Evolutionary conservation across 2,329 filamentous ascomycete species (phyloP).

Genomic region (Lachnellula occidentalis): DNA sequence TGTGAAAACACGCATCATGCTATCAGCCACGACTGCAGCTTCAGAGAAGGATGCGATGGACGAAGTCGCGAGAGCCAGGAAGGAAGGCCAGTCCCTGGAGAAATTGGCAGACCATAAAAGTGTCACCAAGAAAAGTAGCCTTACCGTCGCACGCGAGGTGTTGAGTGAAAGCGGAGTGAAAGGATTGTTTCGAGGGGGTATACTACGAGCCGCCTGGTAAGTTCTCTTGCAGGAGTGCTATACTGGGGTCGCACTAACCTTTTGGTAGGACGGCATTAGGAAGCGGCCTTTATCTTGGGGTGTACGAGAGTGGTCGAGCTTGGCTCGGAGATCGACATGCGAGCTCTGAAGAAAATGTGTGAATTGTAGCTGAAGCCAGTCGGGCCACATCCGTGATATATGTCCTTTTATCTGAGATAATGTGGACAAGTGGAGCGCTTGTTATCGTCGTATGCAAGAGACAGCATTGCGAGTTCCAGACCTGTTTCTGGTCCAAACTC

Average conservation of each 20-base stretch:
- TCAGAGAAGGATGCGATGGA: slow-evolving; percentile 26
- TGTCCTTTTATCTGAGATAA: not conserved
- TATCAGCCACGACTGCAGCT: slow-evolving; percentile 45
- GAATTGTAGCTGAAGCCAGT: not conserved
- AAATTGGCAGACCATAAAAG: slow-evolving; percentile 28
- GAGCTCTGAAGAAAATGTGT: not conserved
- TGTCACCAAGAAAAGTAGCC: slow-evolving; percentile 38
- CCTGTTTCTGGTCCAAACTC: not conserved
- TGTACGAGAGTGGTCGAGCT: slow-evolving; percentile 74
- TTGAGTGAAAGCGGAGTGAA: slow-evolving; percentile 60
- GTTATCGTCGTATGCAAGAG: not conserved
- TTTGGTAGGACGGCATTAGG: slow-evolving; percentile 59
- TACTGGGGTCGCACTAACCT: not conserved
- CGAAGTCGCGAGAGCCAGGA: slow-evolving; percentile 20
- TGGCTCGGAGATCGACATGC: slow-evolving; percentile 41
- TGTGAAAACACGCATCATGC: slow-evolving; percentile 85
- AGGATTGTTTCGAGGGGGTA: slow-evolving; percentile 73
- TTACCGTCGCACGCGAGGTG: slow-evolving; percentile 60
- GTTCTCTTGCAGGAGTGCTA: not conserved
- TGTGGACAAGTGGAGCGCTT: not conserved
- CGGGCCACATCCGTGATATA: not conserved
- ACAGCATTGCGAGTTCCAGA: not conserved
- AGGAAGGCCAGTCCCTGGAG: slow-evolving; percentile 23
- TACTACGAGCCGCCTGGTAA: slow-evolving; percentile 65
- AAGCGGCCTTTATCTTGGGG: slow-evolving; percentile 77